Evolutionary conservation across 1,139 yeast species (phyloP).

Genomic region (Casaregolazyma lundiana): DNA sequence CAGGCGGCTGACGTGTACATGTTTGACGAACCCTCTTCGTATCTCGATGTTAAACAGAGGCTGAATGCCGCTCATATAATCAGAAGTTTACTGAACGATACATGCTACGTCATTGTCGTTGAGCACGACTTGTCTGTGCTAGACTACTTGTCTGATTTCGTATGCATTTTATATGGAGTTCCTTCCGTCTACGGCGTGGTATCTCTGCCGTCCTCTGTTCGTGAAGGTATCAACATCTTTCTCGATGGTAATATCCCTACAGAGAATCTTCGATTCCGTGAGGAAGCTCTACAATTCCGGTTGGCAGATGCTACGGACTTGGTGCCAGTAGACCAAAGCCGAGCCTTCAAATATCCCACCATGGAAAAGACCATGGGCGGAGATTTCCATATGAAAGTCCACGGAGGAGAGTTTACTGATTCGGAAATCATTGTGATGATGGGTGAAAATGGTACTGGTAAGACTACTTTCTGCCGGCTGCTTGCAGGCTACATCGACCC

Average conservation of each 20-base stretch:
- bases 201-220: conserved; percentile 88
- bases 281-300: conserved; percentile 91
- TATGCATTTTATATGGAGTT: conserved; percentile 94
- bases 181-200: conserved; percentile 99
- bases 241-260: conserved; percentile 97
- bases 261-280: conserved; percentile 93
- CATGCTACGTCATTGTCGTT: conserved; percentile 84
- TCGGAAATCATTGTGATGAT: conserved; percentile 97
- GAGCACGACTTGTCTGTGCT: conserved; percentile 97
- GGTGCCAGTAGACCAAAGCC: conserved; percentile 68
- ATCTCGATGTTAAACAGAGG: conserved; percentile 97
- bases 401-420: conserved; percentile 87
- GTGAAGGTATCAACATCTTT: conserved; percentile 98
- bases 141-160: conserved; percentile 93
- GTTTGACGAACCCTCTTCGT: conserved; percentile 99
- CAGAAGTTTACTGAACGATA: conserved; percentile 71
- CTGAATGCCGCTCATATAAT: conserved; percentile 93
- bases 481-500: conserved; percentile 91
- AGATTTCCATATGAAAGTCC: conserved; percentile 78
- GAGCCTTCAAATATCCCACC: conserved; percentile 70
- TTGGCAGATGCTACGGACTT: conserved; percentile 82
- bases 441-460: conserved; percentile 99
- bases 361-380: conserved; percentile 87
- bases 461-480: conserved; percentile 92
- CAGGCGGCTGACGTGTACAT: conserved; percentile 93